These are phyloP conservation scores for Talaromyces trachyspermus DNA, from an alignment of 495 filamentous ascomycete species.

Conservation along the genomic window DNA sequence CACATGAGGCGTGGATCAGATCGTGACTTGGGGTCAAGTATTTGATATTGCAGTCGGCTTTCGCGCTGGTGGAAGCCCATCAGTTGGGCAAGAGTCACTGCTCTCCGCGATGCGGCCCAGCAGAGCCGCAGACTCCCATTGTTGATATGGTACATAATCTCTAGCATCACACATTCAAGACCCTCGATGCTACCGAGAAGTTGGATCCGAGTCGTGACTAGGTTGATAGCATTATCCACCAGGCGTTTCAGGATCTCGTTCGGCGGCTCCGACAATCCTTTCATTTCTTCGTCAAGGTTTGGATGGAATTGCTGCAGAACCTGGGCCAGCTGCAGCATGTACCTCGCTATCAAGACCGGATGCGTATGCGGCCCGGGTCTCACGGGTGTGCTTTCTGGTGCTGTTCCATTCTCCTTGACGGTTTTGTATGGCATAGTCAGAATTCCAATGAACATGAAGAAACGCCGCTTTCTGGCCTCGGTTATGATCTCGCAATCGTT, in stretches of 20 bases:
- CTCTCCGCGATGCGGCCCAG: constrained; percentile 37
- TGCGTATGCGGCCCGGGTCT: background rate
- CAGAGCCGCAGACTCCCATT: constrained; percentile 36
- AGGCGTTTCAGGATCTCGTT: background rate
- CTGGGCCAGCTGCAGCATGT: background rate
- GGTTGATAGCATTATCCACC: too few species aligned
- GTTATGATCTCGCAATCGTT: too few species aligned
- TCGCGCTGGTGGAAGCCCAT: constrained; percentile 36
- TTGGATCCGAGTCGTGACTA: too few species aligned
- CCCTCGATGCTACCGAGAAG: too few species aligned
- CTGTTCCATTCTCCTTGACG: too few species aligned
- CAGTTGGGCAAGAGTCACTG: constrained; percentile 28
- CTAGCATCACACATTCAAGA: too few species aligned
- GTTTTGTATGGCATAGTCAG: too few species aligned
- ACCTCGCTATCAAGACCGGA: background rate
- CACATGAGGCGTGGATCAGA: constrained; percentile 18
- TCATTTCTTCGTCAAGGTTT: background rate
- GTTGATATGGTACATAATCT: constrained; percentile 37
- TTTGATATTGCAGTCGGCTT: constrained; percentile 10
- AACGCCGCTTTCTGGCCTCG: too few species aligned
- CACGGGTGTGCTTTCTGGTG: background rate
- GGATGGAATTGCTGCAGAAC: background rate
- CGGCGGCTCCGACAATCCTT: background rate
- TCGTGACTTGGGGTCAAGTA: constrained; percentile 14
- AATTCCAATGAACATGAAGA: too few species aligned